phyloP scores from a whole-genome alignment of 2,329 filamentous ascomycete species.

The Colletotrichum karsti region DNA sequence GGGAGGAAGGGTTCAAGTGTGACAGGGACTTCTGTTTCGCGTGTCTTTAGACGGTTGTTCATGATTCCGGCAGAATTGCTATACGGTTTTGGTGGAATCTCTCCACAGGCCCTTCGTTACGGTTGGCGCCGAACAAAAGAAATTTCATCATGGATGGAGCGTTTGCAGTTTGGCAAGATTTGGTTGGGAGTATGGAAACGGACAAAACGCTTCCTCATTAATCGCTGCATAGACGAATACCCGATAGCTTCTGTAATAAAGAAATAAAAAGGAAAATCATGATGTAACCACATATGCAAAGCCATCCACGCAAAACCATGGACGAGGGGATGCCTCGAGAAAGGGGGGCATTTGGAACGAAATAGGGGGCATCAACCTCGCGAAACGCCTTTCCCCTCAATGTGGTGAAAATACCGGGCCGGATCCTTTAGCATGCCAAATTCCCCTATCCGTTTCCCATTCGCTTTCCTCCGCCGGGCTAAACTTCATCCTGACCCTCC shows the following conservation, averaged over 20 bases:
- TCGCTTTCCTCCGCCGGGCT: neutral
- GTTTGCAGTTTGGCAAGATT: neutral
- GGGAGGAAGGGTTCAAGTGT: constrained; percentile 63
- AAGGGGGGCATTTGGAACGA: neutral
- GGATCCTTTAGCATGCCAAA: constrained; percentile 14
- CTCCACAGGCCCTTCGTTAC: too few relatives aligned
- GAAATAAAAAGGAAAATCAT: constrained; percentile 14
- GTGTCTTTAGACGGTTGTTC: constrained; percentile 53
- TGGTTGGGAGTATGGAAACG: constrained; percentile 3
- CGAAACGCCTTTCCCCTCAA: constrained; percentile 13
- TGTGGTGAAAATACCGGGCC: constrained; percentile 1
- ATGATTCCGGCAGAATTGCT: too few relatives aligned
- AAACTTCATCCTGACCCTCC: neutral
- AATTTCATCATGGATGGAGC: too few relatives aligned
- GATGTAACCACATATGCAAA: constrained; percentile 23
- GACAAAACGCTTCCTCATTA: constrained; percentile 19
- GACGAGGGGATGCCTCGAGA: neutral
- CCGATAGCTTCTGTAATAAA: constrained; percentile 17
- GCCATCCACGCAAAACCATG: neutral
- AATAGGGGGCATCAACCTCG: constrained; percentile 3
- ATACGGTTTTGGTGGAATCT: too few relatives aligned
- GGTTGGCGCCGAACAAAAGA: too few relatives aligned
- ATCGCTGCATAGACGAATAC: constrained; percentile 28
- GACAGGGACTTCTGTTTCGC: constrained; percentile 68
- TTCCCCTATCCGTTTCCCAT: neutral